Evolutionary conservation across 192 early-diverging fungal species (phyloP).

Genomic region (Coemansia sp.): DNA sequence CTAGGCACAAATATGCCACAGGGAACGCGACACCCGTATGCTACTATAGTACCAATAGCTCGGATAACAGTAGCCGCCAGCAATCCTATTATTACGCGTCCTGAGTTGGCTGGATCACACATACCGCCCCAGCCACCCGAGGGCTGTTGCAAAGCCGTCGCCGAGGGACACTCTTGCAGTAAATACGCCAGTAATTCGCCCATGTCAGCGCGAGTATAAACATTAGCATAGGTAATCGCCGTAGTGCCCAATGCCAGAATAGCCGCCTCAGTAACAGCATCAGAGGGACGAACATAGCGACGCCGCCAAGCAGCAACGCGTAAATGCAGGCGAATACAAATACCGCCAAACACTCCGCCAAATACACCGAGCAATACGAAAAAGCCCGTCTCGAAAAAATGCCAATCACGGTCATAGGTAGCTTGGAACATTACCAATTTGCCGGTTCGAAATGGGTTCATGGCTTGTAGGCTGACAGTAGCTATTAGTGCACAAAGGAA

Average conservation of each 20-base stretch:
- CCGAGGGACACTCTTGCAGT: constrained; percentile 70
- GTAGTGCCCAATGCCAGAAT: constrained; percentile 68
- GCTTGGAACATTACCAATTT: constrained; percentile 98
- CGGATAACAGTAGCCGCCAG: constrained; percentile 62
- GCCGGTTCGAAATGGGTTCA: constrained; percentile 96
- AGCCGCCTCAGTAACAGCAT: constrained; percentile 71
- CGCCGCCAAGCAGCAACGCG: constrained; percentile 75
- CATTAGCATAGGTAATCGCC: constrained; percentile 69
- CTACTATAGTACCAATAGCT: constrained; percentile 57
- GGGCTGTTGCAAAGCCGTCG: not conserved
- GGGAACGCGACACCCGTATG: constrained; percentile 78
- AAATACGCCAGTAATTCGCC: constrained; percentile 79
- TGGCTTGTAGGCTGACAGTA: constrained; percentile 84
- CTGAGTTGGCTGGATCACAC: constrained; percentile 51
- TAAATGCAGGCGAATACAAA: constrained; percentile 75
- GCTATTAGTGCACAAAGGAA: constrained; percentile 98
- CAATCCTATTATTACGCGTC: constrained; percentile 55
- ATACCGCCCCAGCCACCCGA: constrained; percentile 61
- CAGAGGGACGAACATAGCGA: constrained; percentile 58
- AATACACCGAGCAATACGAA: constrained; percentile 78
- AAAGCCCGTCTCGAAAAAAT: constrained; percentile 88
- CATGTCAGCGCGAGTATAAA: constrained; percentile 83
- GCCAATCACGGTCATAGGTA: constrained; percentile 90
- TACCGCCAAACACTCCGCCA: constrained; percentile 82
- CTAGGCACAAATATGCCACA: constrained; percentile 94